Base-by-base conservation (phyloP, 2,329 filamentous ascomycete species). In the Xylaria sp. region DNA sequence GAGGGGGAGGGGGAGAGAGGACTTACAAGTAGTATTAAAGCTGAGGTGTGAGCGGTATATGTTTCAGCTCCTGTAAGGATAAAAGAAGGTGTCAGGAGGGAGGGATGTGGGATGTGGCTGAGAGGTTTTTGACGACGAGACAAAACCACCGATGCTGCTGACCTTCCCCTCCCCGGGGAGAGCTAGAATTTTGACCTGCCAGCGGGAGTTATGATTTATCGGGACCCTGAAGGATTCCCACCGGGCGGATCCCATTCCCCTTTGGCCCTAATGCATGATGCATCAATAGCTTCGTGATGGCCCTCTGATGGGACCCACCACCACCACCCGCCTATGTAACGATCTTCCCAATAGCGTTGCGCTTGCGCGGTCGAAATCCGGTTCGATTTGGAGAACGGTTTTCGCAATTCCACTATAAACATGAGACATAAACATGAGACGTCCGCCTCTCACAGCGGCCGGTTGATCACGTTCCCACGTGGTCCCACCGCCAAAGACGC, bases 301-400 rank as follows among this genome's bases (percentile, higher is more conserved):
- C 52, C 57, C 44, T 57, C 59, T 60, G 54, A 54, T 51, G 19
- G 48, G 59, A 54, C 54, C 59, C 59, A 60, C 59, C 34, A 43
- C 51, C 54, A 62, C 59, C 59, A 62, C 59, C 59, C 60, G 56
- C 59, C 59, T 52, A 59, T 59, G 59, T 59, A 57, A 57, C 56
- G 59, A 50, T 57, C 49, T 56, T 61, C 57, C 59, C 56, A 60
- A 62, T 62, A 59, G 56, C 48, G 48, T 39, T n/a, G 44, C 7
- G 44, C 54, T 54, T 34, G 54, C 51, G 51, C 55, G 29, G 29
- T 34, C 4, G 5, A 34, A 34, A 34, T 13, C 11, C 29, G 29
- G 29, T 3, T 34, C 29, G 4, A 34, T 34, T 34, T 34, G 29
- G 29, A 34, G 29, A 34, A 34, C 16, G 11, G 8, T 13, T 13